phyloP scores from a whole-genome alignment of 2,329 filamentous ascomycete species.

The Tolypocladium sp. region DNA sequence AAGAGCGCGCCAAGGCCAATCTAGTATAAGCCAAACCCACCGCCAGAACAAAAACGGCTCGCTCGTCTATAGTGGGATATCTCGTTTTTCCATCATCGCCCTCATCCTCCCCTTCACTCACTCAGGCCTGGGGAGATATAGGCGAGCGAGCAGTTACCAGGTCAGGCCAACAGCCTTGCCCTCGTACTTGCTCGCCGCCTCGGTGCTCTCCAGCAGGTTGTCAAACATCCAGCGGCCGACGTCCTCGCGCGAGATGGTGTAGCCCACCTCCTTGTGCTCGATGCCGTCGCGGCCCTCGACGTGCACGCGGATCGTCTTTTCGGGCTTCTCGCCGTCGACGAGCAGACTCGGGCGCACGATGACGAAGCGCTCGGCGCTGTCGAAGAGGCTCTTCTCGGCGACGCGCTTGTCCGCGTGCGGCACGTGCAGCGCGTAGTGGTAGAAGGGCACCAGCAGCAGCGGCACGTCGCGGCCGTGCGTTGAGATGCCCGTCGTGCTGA shows the following conservation, averaged over 20 bases:
- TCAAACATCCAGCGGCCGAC: slow-evolving; percentile 32
- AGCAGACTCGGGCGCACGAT: slow-evolving; percentile 29
- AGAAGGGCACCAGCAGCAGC: slow-evolving; percentile 31
- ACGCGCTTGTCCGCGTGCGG: slow-evolving; percentile 38
- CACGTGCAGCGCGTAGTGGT: slow-evolving; percentile 27
- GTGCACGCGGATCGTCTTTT: slow-evolving; percentile 15
- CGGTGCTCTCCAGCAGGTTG: slow-evolving; percentile 17
- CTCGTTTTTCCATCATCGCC: neutral
- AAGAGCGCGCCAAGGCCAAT: neutral
- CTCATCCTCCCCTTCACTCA: neutral
- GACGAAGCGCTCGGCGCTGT: slow-evolving; percentile 22
- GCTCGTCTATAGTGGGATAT: slow-evolving; percentile 10
- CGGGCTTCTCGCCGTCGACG: slow-evolving; percentile 12
- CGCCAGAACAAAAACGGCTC: slow-evolving; percentile 13
- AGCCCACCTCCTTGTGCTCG: slow-evolving; percentile 28
- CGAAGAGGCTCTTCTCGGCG: slow-evolving; percentile 29
- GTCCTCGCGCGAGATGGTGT: slow-evolving; percentile 29
- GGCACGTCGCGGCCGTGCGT: slow-evolving; percentile 20
- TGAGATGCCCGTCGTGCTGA: slow-evolving; percentile 33
- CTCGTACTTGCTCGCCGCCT: slow-evolving; percentile 9
- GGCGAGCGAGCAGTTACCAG: slow-evolving; percentile 10
- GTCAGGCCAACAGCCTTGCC: slow-evolving; percentile 19
- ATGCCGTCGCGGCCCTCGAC: slow-evolving; percentile 22
- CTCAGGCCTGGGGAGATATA: too few species aligned
- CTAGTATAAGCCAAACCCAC: neutral